Evolutionary conservation across 2,329 filamentous ascomycete genomes (phyloP), one percentile per base, ranked within the genome.

Genomic region (Pseudocercospora macadamiae): DNA sequence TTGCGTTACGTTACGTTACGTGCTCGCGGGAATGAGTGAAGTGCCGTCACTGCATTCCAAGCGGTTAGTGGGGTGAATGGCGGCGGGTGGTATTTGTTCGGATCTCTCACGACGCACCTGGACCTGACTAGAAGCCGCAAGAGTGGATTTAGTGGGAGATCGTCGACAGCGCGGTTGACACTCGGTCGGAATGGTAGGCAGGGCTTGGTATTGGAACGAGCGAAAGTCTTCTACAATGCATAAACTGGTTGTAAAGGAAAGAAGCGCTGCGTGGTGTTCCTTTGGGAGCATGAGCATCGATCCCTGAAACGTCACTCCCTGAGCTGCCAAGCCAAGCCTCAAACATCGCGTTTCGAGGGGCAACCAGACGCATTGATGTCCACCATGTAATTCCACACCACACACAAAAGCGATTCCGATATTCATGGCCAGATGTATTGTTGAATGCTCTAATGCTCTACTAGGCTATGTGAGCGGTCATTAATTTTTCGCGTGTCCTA

Each of bases 21-120:
- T n/a, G n/a, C n/a, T n/a, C n/a, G n/a, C 42, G 51, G 14, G 19
- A 53, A 53, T 53, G 51, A 42, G 51, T 42, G 32, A 21, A 30
- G 51, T 37, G 32, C 36, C 32, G 47, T 44, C 37, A 47, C 53
- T 60, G 45, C 61, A 60, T 63, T 63, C 61, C 54, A 53, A 14
- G 26, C 42, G 37, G 57, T 61, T 49, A 60, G 61, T 54, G 37
- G 57, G 57, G 61, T 57, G 53, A 62, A 42, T 53, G 51, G 51
- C 19, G 57, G 61, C 55, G 53, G 60, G 28, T 53, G 51, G 51
- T 28, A 42, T 18, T 19, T 28, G 34, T 53, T 53, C n/a, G 51
- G 34, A 34, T 42, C n/a, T 53, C 18, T 16, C 51, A 53, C 9
- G 19, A 47, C 42, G 19, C n/a, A 47, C 42, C 42, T 25, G 19